phyloP scores from a whole-genome alignment of 352 stramenopile genomes.

The Saprolegnia parasitica region DNA sequence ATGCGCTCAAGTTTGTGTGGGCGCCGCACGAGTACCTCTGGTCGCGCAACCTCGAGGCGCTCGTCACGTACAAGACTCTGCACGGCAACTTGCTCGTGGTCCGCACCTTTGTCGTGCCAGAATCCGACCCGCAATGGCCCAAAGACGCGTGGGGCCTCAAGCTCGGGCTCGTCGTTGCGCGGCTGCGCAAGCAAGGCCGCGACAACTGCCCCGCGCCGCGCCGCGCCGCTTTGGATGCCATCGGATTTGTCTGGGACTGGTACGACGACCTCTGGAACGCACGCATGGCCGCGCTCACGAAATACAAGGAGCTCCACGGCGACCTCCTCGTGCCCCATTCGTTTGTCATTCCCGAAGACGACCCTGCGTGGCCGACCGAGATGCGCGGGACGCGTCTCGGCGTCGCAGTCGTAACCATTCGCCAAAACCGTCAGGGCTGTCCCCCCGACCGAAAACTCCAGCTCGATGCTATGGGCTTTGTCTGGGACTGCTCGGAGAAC shows the following conservation, averaged over 20 bases:
- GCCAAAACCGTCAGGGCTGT: neutral
- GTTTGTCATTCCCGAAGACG: constrained; percentile 8
- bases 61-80: constrained; percentile 54
- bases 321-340: constrained; percentile 2
- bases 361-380: neutral
- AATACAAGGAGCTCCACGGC: constrained; percentile 16
- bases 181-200: constrained; percentile 63
- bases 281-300: neutral
- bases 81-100: constrained; percentile 56
- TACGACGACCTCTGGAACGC: constrained; percentile 30
- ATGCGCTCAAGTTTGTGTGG: constrained; percentile 20
- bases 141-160: constrained; percentile 45
- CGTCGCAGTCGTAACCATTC: neutral
- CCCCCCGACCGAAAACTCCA: constrained; percentile 4
- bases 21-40: constrained; percentile 21
- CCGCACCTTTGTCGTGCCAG: constrained; percentile 56
- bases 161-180: constrained; percentile 55
- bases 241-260: constrained; percentile 68
- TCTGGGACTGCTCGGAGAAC: constrained; percentile 20
- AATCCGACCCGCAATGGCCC: constrained; percentile 42
- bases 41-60: constrained; percentile 33
- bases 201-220: constrained; percentile 39
- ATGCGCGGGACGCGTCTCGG: constrained; percentile 15
- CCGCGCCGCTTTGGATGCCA: constrained; percentile 42
- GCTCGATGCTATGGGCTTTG: constrained; percentile 23